Evolutionary conservation across 768 basidiomycete genomes (phyloP).

Genomic region (Mycena leptocephala): DNA sequence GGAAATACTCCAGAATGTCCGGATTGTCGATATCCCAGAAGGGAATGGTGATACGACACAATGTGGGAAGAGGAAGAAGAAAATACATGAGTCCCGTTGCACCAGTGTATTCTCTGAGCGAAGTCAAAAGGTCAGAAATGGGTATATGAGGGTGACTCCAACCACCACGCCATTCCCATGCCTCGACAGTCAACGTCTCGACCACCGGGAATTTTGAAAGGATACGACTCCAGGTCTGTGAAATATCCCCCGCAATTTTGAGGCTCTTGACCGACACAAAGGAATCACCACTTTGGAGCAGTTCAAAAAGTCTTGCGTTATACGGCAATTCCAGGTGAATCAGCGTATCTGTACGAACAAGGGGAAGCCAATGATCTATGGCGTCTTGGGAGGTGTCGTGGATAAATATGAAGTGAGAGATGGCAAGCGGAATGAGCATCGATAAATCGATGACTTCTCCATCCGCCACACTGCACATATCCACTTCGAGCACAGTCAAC

Average conservation of each 20-base stretch:
- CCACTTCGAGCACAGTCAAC: not conserved
- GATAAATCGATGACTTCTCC: not conserved
- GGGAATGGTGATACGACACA: not conserved
- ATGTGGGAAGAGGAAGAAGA: not conserved
- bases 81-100: not conserved
- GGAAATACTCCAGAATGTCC: not conserved
- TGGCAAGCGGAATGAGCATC: not conserved
- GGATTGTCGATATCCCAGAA: not conserved
- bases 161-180: no score
- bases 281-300: not conserved
- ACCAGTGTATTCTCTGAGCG: slow-evolving; percentile 8
- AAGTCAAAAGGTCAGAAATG: not conserved
- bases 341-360: not conserved
- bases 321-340: not conserved
- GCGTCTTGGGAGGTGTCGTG: no score
- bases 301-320: not conserved
- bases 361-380: not conserved
- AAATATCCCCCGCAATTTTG: not conserved
- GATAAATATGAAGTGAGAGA: not conserved
- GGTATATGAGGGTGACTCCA: not conserved
- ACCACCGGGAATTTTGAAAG: not conserved
- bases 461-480: not conserved
- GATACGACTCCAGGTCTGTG: not conserved
- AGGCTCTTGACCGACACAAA: not conserved
- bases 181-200: not conserved